Evolutionary conservation across 768 basidiomycete species (phyloP), one percentile per base, ranked within the genome.

Genomic region (Russula sp.): DNA sequence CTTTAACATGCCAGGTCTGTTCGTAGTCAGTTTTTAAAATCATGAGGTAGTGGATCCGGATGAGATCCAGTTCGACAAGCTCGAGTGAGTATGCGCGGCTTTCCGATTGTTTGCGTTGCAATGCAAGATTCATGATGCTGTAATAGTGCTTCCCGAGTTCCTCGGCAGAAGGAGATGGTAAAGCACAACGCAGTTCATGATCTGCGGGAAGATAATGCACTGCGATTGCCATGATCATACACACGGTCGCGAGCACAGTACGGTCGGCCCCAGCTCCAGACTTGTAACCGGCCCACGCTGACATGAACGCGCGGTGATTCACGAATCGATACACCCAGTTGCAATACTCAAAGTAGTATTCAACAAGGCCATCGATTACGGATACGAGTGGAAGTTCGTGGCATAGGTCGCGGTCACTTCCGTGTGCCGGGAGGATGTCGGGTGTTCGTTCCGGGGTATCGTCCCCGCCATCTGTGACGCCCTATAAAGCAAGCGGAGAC

Each of bases 291-390:
- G 82, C 79, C 90, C 90, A 93, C 24, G 85, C 84, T 30, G 78
- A 74, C 13, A 76, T 75, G 72, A 92, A 89, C 16, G 84, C 77
- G 1, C 76, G 62, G 59, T 85, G 80, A 73, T 90, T 87, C 64
- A 92, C 82, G 71, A 90, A 86, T 46, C 88, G 85, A 74, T 91
- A 90, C 58, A 92, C 84, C 90, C 90, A 93, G 74, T 89, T 91
- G 80, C 89, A 90, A 71, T 89, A 89, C 69, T 90, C 88, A 70
- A 92, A 92, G 74, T 93, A 92, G 75, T 85, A 87, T 54, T 76
- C 75, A 71, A 93, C 80, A 58, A 93, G 84, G 20, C 80, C 82
- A 70, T 92, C 90, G 69, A 92, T 85, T 57, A 86, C 77, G 52
- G 87, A 82, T 59, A 87, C 74, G 22, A 82, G 76, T 3, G 90